phyloP scores from a whole-genome alignment of 352 stramenopile species.

The Pythium aphanidermatum region DNA sequence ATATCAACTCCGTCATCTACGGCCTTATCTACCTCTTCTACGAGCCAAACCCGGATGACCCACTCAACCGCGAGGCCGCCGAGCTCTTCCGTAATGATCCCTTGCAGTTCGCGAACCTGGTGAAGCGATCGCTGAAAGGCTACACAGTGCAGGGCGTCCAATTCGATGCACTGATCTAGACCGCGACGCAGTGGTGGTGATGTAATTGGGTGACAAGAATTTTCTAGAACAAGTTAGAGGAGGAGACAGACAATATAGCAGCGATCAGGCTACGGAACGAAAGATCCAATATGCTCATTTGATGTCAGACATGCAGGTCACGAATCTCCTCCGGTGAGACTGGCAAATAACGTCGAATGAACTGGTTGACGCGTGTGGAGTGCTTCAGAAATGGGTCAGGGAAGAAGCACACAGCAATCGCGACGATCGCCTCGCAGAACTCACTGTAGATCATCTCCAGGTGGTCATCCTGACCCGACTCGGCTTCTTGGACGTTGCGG shows the following conservation, averaged over 20 bases:
- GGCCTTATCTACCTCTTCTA: slow-evolving; percentile 99
- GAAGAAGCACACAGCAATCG: slow-evolving; percentile 45
- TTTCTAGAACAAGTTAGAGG: slow-evolving; percentile 8
- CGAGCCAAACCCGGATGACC: slow-evolving; percentile 98
- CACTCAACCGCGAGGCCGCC: slow-evolving; percentile 96
- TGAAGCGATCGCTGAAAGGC: slow-evolving; percentile 79
- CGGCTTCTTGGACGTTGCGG: slow-evolving; percentile 53
- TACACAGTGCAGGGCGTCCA: slow-evolving; percentile 79
- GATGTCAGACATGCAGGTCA: slow-evolving; percentile 22
- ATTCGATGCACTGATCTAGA: slow-evolving; percentile 79
- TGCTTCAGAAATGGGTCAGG: slow-evolving; percentile 57
- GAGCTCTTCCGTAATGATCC: slow-evolving; percentile 95
- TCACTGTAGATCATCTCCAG: slow-evolving; percentile 71
- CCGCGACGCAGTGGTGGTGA: too few species aligned
- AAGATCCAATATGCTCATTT: too few species aligned
- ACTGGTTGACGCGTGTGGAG: slow-evolving; percentile 54
- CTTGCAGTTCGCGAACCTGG: slow-evolving; percentile 88
- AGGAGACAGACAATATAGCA: neutral
- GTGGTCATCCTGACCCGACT: slow-evolving; percentile 27
- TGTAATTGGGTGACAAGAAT: too few species aligned
- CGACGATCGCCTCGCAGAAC: slow-evolving; percentile 65
- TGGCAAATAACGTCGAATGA: slow-evolving; percentile 61
- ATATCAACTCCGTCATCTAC: slow-evolving; percentile 99
- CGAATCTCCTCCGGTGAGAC: slow-evolving; percentile 51
- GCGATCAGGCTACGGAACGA: neutral